Percentiles rank a stretch among this genome's conserved stretches.
phyloP scores from a whole-genome alignment of 257 asterid species.

The Solanum tarapatanum region DNA sequence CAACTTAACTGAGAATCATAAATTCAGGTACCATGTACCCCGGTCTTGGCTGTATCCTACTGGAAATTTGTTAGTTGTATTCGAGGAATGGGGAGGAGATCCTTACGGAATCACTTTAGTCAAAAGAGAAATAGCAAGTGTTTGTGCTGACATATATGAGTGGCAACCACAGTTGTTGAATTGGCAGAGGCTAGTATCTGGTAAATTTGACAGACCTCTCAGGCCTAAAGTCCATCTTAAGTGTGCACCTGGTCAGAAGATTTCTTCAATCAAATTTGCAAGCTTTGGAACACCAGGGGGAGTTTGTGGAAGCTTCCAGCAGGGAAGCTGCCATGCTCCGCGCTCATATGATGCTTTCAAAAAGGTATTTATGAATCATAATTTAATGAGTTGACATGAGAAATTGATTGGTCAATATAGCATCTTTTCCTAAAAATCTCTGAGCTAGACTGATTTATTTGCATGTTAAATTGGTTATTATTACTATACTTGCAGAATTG shows the following conservation, averaged over 20 bases:
- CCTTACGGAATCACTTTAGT: constrained; percentile 57
- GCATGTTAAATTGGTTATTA: neutral
- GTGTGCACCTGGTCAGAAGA: constrained; percentile 64
- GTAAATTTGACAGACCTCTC: constrained; percentile 59
- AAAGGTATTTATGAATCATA: constrained; percentile 31
- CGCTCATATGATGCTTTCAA: constrained; percentile 69
- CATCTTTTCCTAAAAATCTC: neutral
- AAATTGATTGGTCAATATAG: neutral
- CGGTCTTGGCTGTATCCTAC: constrained; percentile 77
- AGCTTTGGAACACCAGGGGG: constrained; percentile 92
- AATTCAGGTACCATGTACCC: constrained; percentile 80
- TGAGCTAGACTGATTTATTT: neutral
- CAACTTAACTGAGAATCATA: neutral
- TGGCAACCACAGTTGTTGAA: constrained; percentile 76
- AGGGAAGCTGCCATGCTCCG: constrained; percentile 72
- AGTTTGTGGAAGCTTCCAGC: constrained; percentile 56
- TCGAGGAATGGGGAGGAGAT: constrained; percentile 96
- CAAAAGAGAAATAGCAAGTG: constrained; percentile 59
- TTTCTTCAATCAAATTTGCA: constrained; percentile 73
- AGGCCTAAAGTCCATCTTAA: constrained; percentile 79
- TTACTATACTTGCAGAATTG: constrained; percentile 44
- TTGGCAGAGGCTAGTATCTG: constrained; percentile 57
- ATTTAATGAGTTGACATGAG: neutral
- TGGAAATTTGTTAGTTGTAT: constrained; percentile 66
- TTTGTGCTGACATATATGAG: constrained; percentile 67